Evolutionary conservation across 2,329 filamentous ascomycete genomes (phyloP), one percentile per base, ranked within the genome.

Genomic region (Phyllosticta citrichinensis): DNA sequence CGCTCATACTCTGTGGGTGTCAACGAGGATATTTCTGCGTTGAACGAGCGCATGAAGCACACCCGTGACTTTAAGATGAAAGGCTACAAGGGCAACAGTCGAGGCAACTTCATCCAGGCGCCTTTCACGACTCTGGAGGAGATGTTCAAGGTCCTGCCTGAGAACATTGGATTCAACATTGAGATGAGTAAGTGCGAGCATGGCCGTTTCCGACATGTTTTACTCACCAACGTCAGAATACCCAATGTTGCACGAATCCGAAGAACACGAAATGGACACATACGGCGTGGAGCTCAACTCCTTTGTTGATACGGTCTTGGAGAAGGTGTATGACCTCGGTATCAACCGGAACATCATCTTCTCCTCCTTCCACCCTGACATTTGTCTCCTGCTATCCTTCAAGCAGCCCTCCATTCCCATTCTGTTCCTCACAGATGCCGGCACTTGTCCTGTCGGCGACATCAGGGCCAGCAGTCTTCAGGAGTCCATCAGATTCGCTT

Each of bases 401-500:
- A 99, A 99, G 78, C 94, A 99, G 77, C 93, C 93, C 1, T 95
- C 89, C 53, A 97, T 97, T 61, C 95, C 94, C 0, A 91, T 99
- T 63, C 79, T 99, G 64, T 99, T 99, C 77, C 81, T 99, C 51
- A 95, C 88, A 0, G 94, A 99, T 68, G 90, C 91, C 0, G 94
- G 93, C 0, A 86, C 85, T n/a, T 82, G 77, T 19, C 80, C 84
- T 0, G 91, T 96, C 2, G 91, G 91, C 27, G 94, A 99, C 71
- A 88, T 97, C 62, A 82, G 94, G 17, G 93, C 94, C 0, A 91
- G 86, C 64, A 96, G 90, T 68, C 79, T 99, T 47, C 95, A 99
- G 73, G 94, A 99, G 75, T 95, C 93, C 0, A 89, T 99, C 67
- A 86, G 93, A 4, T 99, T 99, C 69, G 93, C 94, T 0, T 91